Base-by-base conservation (phyloP, 164 flowering plant species). In the Piper betle region DNA sequence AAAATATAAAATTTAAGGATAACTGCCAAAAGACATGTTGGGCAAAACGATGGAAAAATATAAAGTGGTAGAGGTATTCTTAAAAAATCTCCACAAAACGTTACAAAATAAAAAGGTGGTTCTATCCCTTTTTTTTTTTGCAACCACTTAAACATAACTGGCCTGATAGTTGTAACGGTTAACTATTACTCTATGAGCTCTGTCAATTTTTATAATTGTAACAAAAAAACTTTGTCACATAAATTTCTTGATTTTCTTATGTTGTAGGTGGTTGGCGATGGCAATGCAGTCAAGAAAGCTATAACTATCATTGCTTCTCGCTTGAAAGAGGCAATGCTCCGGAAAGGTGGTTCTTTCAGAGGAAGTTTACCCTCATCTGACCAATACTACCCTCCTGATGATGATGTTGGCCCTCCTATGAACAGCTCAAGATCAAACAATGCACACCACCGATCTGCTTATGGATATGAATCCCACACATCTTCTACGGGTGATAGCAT, bases 251-350 rank as follows among this genome's bases (percentile, higher is more conserved):
- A n/a, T 39, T 58, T 38, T 56, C 7, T 46, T 64, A 18, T 7
- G 17, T 61, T 67, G 16, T 77, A 86, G 99, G 80, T 94, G 63
- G 86, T 84, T 25, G 99, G 99, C 69, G 91, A 94, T 64, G 55
- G 59, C 38, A 78, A 72, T 79, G 75, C 76, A 64, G 97, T 94
- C 52, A 94, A 86, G 78, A 83, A 78, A 74, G 99, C 99, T 64
- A n/a, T 91, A 69, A 74, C 67, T 33, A 79, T 76, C 57, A 85
- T 94, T 53, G 79, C 99, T 16, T 78, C 87, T 52, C 96, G 99
- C 62, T 76, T 94, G 76, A 84, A 84, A 71, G 99, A 94, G 75
- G 91, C 96, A 68, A 96, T 85, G 76, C 93, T 84, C 72, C 93
- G 99, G 70, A 97, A 91, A 53, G 86, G 97, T 64, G 73, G 83